Conservation (phyloP, 345 rosid species). For the Euphorbia peplus region DNA sequence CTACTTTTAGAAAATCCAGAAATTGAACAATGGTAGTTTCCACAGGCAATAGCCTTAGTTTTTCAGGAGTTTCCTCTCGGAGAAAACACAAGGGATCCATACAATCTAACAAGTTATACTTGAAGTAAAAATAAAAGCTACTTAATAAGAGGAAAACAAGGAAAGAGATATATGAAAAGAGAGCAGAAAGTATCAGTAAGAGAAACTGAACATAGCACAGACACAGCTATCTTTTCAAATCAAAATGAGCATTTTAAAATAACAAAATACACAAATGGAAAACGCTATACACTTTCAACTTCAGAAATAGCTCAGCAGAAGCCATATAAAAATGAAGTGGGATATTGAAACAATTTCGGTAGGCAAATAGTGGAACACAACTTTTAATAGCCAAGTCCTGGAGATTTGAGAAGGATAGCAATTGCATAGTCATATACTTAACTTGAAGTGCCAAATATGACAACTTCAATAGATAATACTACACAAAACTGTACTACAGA, state of each 20-base stretch:
- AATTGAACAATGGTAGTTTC: not conserved
- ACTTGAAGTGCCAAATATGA: not conserved
- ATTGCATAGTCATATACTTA: not conserved
- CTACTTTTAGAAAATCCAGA: not conserved
- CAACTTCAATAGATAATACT: not conserved
- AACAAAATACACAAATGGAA: not conserved
- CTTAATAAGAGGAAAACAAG: not conserved
- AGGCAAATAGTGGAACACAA: not conserved
- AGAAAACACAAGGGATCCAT: not conserved
- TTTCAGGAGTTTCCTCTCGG: not conserved
- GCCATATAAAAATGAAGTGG: not conserved
- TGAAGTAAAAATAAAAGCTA: not conserved
- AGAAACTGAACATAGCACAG: not conserved
- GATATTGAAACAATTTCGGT: not conserved
- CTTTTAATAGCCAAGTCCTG: slow-evolving; percentile 5
- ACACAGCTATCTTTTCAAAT: too few relatives aligned
- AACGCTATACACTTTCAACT: not conserved
- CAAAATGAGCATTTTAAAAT: not conserved
- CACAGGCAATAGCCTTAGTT: not conserved
- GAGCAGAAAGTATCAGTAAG: not conserved
- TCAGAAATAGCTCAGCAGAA: not conserved
- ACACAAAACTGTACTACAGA: not conserved
- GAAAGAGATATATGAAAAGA: not conserved
- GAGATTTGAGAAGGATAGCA: not conserved
- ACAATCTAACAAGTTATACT: not conserved